Base-by-base conservation (phyloP, 108 stramenopile species). In the Epithemia pelagica region DNA sequence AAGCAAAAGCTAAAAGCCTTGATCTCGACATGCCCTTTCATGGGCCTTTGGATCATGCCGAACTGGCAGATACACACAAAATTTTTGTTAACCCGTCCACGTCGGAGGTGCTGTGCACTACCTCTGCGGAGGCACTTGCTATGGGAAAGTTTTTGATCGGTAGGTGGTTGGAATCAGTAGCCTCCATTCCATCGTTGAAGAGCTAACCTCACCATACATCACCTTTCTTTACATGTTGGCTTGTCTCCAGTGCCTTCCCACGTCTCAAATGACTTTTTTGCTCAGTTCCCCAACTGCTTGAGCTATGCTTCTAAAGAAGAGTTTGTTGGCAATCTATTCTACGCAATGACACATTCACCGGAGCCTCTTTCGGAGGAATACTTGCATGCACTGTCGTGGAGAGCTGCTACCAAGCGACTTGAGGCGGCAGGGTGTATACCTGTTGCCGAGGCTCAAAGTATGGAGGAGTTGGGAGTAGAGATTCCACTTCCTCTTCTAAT, bases 101-200 rank as follows among this genome's bases (percentile, higher is more conserved):
- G 1, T 82, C 86, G 8, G 95, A 96, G 70, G 95, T 96, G 0
- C 70, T 96, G 33, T 92, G 90, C 62, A 96, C 95, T 28, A 93
- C 95, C 15, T 81, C 85, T 32, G 91, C 89, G 3, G 95, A 96
- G 77, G 95, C 95, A 3, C 71, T 96, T 58, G 95, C 91, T 21
- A 96, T 96, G 95, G 92, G 92, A 1, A 96, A 96, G 66, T 96
- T 90, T 68, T 90, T 94, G 7, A 80, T 96, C 3, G 37, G 37
- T 46, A 46, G 15, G 37, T 15, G 15, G 5, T 46, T 46, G 37
- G n/a, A n/a, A n/a, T n/a, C n/a, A n/a, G n/a, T n/a, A n/a, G n/a
- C n/a, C n/a, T n/a, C n/a, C n/a, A n/a, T n/a, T n/a, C n/a, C n/a
- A n/a, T n/a, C n/a, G n/a, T n/a, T n/a, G n/a, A n/a, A n/a, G n/a